Conservation (phyloP, 371 early-diverging fungal genomes). For the Mortierella sp. region DNA sequence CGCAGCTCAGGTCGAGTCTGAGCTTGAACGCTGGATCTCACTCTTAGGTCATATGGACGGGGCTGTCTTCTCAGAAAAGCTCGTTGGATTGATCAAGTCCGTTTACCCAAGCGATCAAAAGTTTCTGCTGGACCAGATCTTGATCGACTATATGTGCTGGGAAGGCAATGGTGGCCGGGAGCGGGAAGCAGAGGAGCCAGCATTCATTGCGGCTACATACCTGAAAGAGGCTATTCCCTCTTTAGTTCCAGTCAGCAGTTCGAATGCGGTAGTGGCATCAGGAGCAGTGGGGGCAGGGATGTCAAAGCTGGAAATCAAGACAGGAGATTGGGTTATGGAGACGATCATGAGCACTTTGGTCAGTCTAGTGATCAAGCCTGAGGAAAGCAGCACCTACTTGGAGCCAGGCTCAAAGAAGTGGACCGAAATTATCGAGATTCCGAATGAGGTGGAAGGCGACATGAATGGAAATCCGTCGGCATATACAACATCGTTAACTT, state of each 20-base stretch:
- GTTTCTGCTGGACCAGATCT: conserved; percentile 44
- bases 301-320: conserved; percentile 8
- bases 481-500: neutral
- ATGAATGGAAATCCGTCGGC: neutral
- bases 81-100: conserved; percentile 40
- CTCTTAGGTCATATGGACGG: conserved; percentile 41
- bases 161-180: conserved; percentile 32
- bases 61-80: conserved; percentile 34
- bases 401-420: conserved; percentile 41
- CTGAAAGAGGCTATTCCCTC: neutral
- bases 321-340: conserved; percentile 40
- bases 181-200: conserved; percentile 6
- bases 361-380: conserved; percentile 47
- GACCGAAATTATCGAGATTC: conserved; percentile 31
- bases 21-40: conserved; percentile 43
- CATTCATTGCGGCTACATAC: neutral
- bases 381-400: conserved; percentile 29
- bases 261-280: neutral
- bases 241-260: neutral
- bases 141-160: conserved; percentile 50
- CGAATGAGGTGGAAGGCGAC: neutral
- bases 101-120: conserved; percentile 57
- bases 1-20: conserved; percentile 14
- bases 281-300: neutral
- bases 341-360: conserved; percentile 46